A percentile compares a stretch with the other conserved stretches of the same genome.
Conservation (phyloP, 148 eudicot species). For the Chenopodium suecicum region DNA sequence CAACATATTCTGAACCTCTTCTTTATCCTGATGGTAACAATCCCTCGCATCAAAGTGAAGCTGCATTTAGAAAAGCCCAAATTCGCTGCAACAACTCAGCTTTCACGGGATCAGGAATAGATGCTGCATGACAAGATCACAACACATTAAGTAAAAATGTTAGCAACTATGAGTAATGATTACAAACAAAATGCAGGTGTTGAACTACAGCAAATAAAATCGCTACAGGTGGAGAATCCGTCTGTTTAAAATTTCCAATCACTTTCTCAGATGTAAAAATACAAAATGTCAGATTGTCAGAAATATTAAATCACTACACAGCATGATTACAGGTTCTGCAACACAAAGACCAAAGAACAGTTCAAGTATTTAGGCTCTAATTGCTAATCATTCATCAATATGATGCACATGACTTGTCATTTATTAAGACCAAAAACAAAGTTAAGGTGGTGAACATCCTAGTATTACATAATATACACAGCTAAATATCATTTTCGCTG, state of each 20-base stretch:
- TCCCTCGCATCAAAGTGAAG: constrained; percentile 40
- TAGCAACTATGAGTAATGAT: too few relatives aligned
- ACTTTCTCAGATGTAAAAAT: not conserved
- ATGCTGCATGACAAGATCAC: constrained; percentile 44
- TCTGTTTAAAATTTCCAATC: not conserved
- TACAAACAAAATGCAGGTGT: not conserved
- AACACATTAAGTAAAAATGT: not conserved
- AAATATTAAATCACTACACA: not conserved
- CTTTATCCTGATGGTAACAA: not conserved
- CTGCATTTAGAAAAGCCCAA: constrained; percentile 55
- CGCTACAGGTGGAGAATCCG: not conserved
- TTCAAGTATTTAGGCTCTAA: not conserved
- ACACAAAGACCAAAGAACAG: not conserved
- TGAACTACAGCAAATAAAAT: not conserved
- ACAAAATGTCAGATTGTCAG: not conserved
- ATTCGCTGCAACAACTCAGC: constrained; percentile 76
- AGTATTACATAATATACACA: not conserved
- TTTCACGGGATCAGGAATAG: constrained; percentile 62
- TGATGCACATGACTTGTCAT: not conserved
- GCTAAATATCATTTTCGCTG: not conserved
- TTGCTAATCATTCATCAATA: not conserved
- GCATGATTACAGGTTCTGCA: not conserved
- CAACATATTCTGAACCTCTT: constrained; percentile 3
- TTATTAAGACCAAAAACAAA: not conserved
- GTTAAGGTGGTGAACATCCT: not conserved